Evolutionary conservation across 2,329 filamentous ascomycete species (phyloP), one percentile per base, ranked within the genome.

Genomic region (Ophiostoma populinum): DNA sequence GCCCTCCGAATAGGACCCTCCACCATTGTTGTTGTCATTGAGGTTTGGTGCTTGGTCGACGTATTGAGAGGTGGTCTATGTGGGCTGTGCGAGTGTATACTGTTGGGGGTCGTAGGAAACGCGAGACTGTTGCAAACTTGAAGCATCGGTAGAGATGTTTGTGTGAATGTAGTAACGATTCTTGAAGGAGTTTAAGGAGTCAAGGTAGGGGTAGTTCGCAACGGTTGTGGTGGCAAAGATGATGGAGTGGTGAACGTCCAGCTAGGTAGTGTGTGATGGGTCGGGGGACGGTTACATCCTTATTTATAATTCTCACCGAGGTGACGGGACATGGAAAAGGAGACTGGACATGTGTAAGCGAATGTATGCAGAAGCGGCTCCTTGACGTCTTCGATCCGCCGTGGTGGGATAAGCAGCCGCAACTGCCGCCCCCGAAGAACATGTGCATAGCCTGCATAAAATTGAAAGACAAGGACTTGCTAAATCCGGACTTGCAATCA

Each of bases 1-100:
- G 59, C 59, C 38, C 57, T 59, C 37, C 60, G 55, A 41, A 47
- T 42, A 6, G 40, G 43, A 10, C 36, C 36, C 7, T 43, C 43
- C 13, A 31, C 32, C 39, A 43, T 43, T 18, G 16, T 36, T 12
- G 4, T 9, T 27, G 7, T 7, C 5, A 2, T 16, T 30, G 6
- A 19, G 16, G 21, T 9, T n/a, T 7, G 3, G 11, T 29, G n/a
- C n/a, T 13, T 21, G 11, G 8, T 27, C 10, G n/a, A n/a, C n/a
- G n/a, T 26, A 19, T 22, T 5, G 24, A 22, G 5, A 8, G 15
- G 21, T 24, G 20, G 7, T 16, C 11, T 20, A n/a, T n/a, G n/a
- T n/a, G n/a, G n/a, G n/a, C n/a, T n/a, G n/a, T n/a, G n/a, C n/a
- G n/a, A n/a, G n/a, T n/a, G n/a, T n/a, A n/a, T n/a, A n/a, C n/a